Conservation (phyloP, 345 rosid genomes). For the Lepidium africanum region DNA sequence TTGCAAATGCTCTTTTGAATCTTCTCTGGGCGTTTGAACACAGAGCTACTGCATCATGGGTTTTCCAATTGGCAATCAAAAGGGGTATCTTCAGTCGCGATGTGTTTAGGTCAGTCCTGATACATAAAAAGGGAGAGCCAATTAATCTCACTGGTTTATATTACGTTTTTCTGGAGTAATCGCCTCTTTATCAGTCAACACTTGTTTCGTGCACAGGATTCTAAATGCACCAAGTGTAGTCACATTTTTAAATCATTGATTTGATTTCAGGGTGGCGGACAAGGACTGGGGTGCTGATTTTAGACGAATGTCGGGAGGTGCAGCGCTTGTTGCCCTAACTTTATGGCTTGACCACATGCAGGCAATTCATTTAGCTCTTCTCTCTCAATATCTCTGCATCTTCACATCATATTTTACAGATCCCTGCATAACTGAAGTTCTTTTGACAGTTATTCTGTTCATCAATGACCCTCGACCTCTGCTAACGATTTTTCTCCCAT, state of each 20-base stretch:
- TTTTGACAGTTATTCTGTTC: not conserved
- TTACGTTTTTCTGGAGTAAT: not conserved
- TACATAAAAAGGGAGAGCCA: not conserved
- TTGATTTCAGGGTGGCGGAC: conserved; percentile 71
- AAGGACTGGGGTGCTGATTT: conserved; percentile 97
- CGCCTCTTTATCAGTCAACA: not conserved
- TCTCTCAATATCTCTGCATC: not conserved
- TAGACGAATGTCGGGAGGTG: conserved; percentile 87
- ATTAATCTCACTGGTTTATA: not conserved
- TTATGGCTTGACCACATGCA: conserved; percentile 97
- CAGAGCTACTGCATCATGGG: conserved; percentile 90
- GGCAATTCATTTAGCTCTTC: conserved; percentile 38
- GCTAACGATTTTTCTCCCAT: not conserved
- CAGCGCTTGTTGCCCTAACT: conserved; percentile 90
- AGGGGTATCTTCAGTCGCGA: conserved; percentile 57
- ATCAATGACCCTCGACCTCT: not conserved
- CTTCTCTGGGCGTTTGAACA: conserved; percentile 90
- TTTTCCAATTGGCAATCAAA: conserved; percentile 77
- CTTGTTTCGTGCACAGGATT: not conserved
- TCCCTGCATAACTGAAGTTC: not conserved
- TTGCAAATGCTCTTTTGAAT: conserved; percentile 78
- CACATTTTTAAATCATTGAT: not conserved
- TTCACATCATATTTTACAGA: not conserved
- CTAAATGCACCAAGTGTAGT: not conserved
- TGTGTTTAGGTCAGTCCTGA: conserved; percentile 61